Conservation (phyloP, 2,329 filamentous ascomycete genomes). For the Clonostachys byssicola region DNA sequence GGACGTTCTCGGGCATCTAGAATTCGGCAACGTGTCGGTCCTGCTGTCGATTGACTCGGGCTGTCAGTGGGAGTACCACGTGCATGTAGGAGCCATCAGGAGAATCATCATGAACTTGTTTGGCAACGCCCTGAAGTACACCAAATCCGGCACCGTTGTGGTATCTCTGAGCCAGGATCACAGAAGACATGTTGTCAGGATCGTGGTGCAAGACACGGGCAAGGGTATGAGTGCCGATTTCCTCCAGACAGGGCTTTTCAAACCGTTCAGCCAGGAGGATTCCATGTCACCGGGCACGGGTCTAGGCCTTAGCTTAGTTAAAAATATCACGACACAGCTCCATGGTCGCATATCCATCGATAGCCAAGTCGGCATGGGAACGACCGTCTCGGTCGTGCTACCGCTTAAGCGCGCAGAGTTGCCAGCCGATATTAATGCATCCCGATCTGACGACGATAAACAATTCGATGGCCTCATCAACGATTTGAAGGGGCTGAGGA, state of each 20-base stretch:
- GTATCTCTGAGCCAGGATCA: conserved; percentile 15
- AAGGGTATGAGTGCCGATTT: conserved; percentile 62
- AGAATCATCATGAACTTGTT: conserved; percentile 61
- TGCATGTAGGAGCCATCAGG: conserved; percentile 44
- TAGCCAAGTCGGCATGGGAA: conserved; percentile 31
- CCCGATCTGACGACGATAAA: conserved; percentile 9
- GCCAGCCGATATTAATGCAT: neutral
- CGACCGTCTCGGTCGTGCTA: conserved; percentile 24
- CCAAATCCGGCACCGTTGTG: conserved; percentile 24
- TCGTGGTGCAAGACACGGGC: conserved; percentile 60
- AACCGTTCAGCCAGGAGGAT: conserved; percentile 62
- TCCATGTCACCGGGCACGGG: conserved; percentile 56
- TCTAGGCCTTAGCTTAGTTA: conserved; percentile 62
- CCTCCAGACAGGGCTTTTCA: conserved; percentile 54
- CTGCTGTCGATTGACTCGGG: conserved; percentile 43
- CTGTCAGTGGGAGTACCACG: conserved; percentile 46
- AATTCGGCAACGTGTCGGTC: conserved; percentile 27
- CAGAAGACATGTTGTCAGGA: conserved; percentile 10
- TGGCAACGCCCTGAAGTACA: conserved; percentile 61
- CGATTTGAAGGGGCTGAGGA: conserved; percentile 20
- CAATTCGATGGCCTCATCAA: conserved; percentile 18
- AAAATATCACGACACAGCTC: conserved; percentile 52
- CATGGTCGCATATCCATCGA: conserved; percentile 56
- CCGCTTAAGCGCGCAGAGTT: conserved; percentile 13
- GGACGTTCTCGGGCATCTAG: neutral